phyloP scores from a whole-genome alignment of 2,329 filamentous ascomycete genomes.

The Alternaria viburni region DNA sequence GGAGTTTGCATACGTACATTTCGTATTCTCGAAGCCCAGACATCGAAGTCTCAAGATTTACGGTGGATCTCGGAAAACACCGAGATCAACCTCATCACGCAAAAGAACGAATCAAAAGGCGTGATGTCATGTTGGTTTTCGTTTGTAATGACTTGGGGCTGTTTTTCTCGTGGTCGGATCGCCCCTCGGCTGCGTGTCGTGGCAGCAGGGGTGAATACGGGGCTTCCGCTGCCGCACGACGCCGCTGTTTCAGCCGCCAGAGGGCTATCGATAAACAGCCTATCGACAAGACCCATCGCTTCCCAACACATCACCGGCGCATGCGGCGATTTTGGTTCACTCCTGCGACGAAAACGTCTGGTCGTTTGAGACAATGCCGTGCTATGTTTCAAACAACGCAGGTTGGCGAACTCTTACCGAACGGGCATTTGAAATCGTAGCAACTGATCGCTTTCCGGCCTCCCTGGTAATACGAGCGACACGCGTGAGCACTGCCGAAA shows the following conservation, averaged over 20 bases:
- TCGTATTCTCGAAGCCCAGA: background rate
- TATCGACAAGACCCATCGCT: constrained; percentile 11
- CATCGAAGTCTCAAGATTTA: background rate
- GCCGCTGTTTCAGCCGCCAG: constrained; percentile 27
- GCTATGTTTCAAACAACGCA: constrained; percentile 6
- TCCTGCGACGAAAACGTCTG: background rate
- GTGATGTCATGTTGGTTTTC: constrained; percentile 10
- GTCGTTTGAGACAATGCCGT: constrained; percentile 4
- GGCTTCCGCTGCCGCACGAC: constrained; percentile 14
- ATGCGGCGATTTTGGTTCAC: constrained; percentile 5
- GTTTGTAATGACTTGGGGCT: constrained; percentile 12
- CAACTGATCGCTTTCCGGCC: background rate
- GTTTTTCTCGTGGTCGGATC: constrained; percentile 12
- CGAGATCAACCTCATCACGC: constrained; percentile 10
- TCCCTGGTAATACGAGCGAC: constrained; percentile 2
- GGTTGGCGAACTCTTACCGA: background rate
- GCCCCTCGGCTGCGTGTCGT: constrained; percentile 11
- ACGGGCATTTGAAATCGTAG: background rate
- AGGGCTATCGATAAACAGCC: constrained; percentile 24
- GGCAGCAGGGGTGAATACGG: constrained; percentile 12
- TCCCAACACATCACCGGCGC: constrained; percentile 15
- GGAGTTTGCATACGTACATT: background rate
- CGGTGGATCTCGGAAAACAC: constrained; percentile 5
- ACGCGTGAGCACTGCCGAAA: constrained; percentile 1
- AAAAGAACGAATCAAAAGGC: constrained; percentile 15